These are phyloP conservation scores for Saccharomycopsis malanga DNA, from an alignment of 805 yeast species.

Conservation along the genomic window DNA sequence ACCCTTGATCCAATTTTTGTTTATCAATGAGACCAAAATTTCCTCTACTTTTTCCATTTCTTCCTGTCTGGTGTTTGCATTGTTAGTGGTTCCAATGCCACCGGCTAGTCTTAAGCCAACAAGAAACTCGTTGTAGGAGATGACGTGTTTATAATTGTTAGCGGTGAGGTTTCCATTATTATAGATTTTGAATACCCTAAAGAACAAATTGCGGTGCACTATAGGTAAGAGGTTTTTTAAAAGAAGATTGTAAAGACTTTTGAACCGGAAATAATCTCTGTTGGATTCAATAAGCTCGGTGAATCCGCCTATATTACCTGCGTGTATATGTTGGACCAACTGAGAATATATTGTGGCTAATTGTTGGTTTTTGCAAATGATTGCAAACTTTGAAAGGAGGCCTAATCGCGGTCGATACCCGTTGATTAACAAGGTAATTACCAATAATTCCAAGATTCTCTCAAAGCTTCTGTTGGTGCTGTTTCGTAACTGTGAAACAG, in stretches of 20 bases:
- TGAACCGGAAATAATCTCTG: background rate
- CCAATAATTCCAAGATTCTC: constrained; percentile 6
- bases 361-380: background rate
- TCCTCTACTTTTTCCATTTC: constrained; percentile 14
- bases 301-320: constrained; percentile 10
- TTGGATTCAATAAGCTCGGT: background rate
- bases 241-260: constrained; percentile 6
- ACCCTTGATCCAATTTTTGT: constrained; percentile 19
- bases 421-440: constrained; percentile 9
- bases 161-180: constrained; percentile 4
- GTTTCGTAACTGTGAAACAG: background rate
- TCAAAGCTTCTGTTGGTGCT: constrained; percentile 4
- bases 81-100: background rate
- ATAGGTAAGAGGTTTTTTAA: constrained; percentile 1
- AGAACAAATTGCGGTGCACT: constrained; percentile 14
- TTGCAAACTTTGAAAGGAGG: constrained; percentile 3
- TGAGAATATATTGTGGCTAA: background rate
- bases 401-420: constrained; percentile 13
- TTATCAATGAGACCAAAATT: constrained; percentile 17
- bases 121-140: constrained; percentile 8
- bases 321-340: constrained; percentile 1
- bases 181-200: constrained; percentile 9
- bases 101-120: constrained; percentile 5
- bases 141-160: constrained; percentile 6
- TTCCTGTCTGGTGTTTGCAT: background rate